Evolutionary conservation across 495 filamentous ascomycete species (phyloP).

Genomic region (Penicillium silybi): DNA sequence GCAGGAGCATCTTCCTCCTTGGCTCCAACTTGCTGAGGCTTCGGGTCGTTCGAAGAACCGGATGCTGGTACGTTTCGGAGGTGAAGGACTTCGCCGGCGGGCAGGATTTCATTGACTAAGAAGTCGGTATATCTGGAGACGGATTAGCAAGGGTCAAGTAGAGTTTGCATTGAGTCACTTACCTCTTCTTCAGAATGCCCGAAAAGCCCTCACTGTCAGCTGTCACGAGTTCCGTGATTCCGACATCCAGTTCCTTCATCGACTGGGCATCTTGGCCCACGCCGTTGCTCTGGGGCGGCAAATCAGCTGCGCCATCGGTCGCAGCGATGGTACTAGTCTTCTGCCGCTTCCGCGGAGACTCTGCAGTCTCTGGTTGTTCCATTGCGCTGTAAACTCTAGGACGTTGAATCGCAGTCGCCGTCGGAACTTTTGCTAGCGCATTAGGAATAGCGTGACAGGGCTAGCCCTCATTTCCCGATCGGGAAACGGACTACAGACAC

Average conservation of each 20-base stretch:
- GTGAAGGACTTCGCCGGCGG: slow-evolving; percentile 74
- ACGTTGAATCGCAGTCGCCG: neutral
- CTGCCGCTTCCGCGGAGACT: slow-evolving; percentile 43
- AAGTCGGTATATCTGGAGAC: slow-evolving; percentile 83
- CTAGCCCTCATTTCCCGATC: slow-evolving; percentile 22
- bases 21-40: neutral
- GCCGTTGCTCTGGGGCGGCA: slow-evolving; percentile 4
- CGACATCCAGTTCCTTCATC: slow-evolving; percentile 48
- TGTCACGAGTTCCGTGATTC: slow-evolving; percentile 55
- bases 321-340: slow-evolving; percentile 34
- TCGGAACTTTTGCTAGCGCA: slow-evolving; percentile 20
- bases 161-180: neutral
- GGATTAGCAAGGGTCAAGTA: neutral
- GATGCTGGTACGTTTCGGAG: slow-evolving; percentile 48
- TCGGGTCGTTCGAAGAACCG: neutral
- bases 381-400: slow-evolving; percentile 17
- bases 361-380: slow-evolving; percentile 37
- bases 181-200: slow-evolving; percentile 59
- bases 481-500: slow-evolving; percentile 2
- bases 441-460: slow-evolving; percentile 21
- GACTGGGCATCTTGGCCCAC: slow-evolving; percentile 25
- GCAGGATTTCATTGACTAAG: slow-evolving; percentile 85
- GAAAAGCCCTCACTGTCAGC: slow-evolving; percentile 46
- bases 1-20: slow-evolving; percentile 1
- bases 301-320: slow-evolving; percentile 12